These are phyloP conservation scores for Chrysochromulina parva DNA, from an alignment of 78 protist genomes.

Conservation along the genomic window DNA sequence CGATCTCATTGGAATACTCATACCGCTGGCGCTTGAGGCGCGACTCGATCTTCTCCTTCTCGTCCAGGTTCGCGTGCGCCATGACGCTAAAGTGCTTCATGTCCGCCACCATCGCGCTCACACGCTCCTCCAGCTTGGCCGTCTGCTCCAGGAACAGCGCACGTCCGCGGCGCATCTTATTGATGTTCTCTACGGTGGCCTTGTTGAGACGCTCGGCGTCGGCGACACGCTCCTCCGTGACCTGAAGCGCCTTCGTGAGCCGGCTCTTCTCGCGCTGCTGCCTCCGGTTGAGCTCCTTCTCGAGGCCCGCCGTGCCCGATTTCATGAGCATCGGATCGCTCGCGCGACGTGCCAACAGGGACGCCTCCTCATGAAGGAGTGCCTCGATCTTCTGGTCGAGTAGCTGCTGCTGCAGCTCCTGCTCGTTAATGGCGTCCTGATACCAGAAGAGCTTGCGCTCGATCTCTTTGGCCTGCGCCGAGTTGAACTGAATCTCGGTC, in stretches of 20 bases:
- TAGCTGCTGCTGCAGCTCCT: background rate
- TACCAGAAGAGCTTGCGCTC: background rate
- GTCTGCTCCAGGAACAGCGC: background rate
- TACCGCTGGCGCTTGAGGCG: background rate
- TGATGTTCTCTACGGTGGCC: background rate
- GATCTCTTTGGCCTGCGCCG: background rate
- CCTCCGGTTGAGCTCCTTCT: too few species aligned
- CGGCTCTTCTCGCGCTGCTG: background rate
- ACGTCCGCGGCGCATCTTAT: background rate
- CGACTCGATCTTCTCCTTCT: conserved; percentile 10
- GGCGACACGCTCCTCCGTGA: background rate
- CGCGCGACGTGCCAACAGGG: too few species aligned
- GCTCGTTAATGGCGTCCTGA: background rate
- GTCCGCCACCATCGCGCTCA: background rate
- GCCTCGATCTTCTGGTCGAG: background rate
- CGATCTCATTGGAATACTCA: background rate
- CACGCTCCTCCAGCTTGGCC: background rate
- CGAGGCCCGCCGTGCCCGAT: too few species aligned
- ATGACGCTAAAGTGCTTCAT: background rate
- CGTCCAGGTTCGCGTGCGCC: background rate
- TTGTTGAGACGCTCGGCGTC: background rate
- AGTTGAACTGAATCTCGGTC: too few species aligned
- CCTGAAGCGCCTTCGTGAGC: background rate
- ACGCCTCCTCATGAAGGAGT: background rate
- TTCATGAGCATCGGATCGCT: too few species aligned